Conservation (phyloP, 805 yeast genomes). For the Suhomyces tanzawaensis region DNA sequence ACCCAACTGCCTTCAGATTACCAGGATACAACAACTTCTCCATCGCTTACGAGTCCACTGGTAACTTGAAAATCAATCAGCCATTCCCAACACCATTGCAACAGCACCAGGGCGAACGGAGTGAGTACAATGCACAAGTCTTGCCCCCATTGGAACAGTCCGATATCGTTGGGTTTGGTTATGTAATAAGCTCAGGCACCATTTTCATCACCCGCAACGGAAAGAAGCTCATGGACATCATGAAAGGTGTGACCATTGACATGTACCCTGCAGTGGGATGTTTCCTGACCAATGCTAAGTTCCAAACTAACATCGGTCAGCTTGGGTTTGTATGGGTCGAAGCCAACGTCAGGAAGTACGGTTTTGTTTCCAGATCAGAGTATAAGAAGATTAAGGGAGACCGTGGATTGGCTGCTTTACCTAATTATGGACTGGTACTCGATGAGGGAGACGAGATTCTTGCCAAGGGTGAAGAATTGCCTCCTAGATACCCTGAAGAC, state of each 20-base stretch:
- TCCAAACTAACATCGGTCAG: constrained; percentile 44
- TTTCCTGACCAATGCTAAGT: constrained; percentile 40
- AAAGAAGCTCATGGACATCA: constrained; percentile 48
- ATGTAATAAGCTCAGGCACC: constrained; percentile 46
- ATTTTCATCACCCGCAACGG: constrained; percentile 57
- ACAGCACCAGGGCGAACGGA: constrained; percentile 40
- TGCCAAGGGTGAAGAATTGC: constrained; percentile 70
- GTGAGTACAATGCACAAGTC: constrained; percentile 43
- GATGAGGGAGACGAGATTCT: constrained; percentile 48
- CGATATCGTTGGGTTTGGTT: constrained; percentile 57
- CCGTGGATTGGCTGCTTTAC: constrained; percentile 38
- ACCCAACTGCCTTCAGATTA: constrained; percentile 62
- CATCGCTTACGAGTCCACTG: constrained; percentile 70
- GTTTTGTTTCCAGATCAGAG: constrained; percentile 51
- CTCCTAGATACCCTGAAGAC: constrained; percentile 66
- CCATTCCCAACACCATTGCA: constrained; percentile 53
- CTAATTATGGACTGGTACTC: constrained; percentile 26
- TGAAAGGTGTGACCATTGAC: constrained; percentile 48
- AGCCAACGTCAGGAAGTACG: constrained; percentile 54
- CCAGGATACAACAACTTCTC: constrained; percentile 75
- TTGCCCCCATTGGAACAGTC: constrained; percentile 52
- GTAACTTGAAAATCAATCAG: constrained; percentile 63
- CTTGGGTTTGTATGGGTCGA: constrained; percentile 48
- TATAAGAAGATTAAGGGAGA: constrained; percentile 35
- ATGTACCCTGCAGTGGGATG: constrained; percentile 57